Evolutionary conservation across 768 basidiomycete genomes (phyloP), one percentile per base, ranked within the genome.

Genomic region (Trametes meyenii): DNA sequence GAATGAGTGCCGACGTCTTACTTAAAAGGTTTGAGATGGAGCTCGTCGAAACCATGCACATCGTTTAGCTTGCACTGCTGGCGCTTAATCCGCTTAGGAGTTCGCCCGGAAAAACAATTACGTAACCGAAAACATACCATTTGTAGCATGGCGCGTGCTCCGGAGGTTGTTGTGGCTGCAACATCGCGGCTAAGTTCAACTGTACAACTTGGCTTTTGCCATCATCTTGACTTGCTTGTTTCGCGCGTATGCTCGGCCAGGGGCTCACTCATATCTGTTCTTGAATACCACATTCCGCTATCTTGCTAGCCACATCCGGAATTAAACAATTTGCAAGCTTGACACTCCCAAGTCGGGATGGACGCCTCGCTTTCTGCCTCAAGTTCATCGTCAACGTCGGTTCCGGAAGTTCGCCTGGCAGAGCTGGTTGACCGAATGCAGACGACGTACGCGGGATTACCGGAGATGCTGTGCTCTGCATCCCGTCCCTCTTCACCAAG

Each of bases 401-500:
- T 26, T 3, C 23, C 33, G 14, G 52, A 60, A 33, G 29, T 51
- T 4, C 51, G 24, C 23, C 52, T 60, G 19, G 16, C 21, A 16
- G 55, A 64, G 23, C 50, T 42, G 6, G 29, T 64, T 6, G 46
- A 48, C 2, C 36, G 44, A 5, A 55, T 50, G 46, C 46, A 57
- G 29, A 45, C 58, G n/a, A 52, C 23, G 14, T 43, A 46, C 8
- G 29, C 55, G 19, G 4, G 21, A 3, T 55, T 68, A 2, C 65
- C 67, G 0, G 73, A 77, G 48, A 48, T 72, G 33, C 63, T 78
- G 16, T 75, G 71, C 6, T 72, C 76, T 8, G 68, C 75, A 12
- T 78, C 77, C 13, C 69, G 75, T 16, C 72, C 77, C 0, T 64
- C 58, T 26, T 74, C 77, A 1, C 77, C 77, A 3, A 49, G 53